Evolutionary conservation across 148 eudicot genomes (phyloP).

Genomic region (Silene latifolia): DNA sequence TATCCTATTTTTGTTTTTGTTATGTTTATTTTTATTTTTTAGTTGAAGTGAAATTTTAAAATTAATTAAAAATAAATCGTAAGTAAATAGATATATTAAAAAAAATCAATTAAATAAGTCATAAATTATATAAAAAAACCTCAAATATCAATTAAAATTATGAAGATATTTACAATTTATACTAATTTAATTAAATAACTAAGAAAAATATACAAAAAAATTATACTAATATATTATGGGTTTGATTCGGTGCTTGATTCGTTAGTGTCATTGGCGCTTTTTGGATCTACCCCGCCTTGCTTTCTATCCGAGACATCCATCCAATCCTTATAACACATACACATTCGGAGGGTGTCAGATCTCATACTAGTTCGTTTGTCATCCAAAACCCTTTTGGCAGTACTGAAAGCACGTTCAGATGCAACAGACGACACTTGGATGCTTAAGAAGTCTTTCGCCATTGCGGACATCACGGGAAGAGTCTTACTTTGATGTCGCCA

Average conservation of each 20-base stretch:
- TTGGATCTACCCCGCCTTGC: neutral
- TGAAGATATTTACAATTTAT: too few relatives aligned
- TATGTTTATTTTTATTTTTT: too few relatives aligned
- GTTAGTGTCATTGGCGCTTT: neutral
- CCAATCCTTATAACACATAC: neutral
- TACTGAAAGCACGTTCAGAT: neutral
- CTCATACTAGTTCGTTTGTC: neutral
- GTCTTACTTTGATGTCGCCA: neutral
- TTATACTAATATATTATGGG: neutral
- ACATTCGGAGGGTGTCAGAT: neutral
- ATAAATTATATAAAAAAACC: too few relatives aligned
- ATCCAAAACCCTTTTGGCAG: neutral
- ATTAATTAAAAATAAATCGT: too few relatives aligned
- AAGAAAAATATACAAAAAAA: too few relatives aligned
- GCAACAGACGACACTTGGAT: neutral
- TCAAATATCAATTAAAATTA: too few relatives aligned
- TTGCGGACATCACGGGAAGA: neutral
- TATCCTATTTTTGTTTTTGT: too few relatives aligned
- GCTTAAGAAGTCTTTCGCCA: too few relatives aligned
- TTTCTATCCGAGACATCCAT: neutral
- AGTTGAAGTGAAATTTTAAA: too few relatives aligned
- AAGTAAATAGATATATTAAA: too few relatives aligned
- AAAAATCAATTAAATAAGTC: too few relatives aligned
- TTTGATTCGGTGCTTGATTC: neutral
- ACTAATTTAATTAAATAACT: too few relatives aligned